These are phyloP conservation scores for Podaxis sp. DNA, from an alignment of 768 basidiomycete genomes.

Conservation along the genomic window DNA sequence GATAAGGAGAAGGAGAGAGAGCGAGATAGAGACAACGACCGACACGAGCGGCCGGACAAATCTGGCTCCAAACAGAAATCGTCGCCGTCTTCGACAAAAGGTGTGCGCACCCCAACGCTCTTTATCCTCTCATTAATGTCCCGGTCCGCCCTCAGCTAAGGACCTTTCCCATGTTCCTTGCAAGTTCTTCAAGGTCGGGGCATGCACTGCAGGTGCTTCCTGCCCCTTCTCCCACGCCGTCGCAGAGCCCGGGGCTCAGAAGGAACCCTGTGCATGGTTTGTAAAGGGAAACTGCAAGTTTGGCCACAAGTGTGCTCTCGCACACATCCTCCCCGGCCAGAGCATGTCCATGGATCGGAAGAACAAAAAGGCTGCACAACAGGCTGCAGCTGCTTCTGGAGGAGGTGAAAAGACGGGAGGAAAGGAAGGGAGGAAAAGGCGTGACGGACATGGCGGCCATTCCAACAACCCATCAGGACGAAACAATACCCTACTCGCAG, in stretches of 20 bases:
- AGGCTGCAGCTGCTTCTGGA: slow-evolving; percentile 41
- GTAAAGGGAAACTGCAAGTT: slow-evolving; percentile 85
- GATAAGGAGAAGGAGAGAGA: slow-evolving; percentile 25
- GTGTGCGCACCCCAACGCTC: slow-evolving; percentile 12
- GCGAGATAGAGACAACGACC: slow-evolving; percentile 19
- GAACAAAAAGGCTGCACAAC: slow-evolving; percentile 90
- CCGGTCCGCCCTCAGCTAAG: slow-evolving; percentile 47
- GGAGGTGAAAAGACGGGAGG: slow-evolving; percentile 27
- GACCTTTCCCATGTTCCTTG: slow-evolving; percentile 96
- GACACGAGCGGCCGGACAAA: slow-evolving; percentile 20
- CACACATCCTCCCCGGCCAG: slow-evolving; percentile 92
- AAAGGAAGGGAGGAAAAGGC: slow-evolving; percentile 28
- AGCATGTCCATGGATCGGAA: slow-evolving; percentile 94
- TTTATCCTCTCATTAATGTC: not conserved
- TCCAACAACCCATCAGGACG: slow-evolving; percentile 17
- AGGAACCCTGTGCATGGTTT: slow-evolving; percentile 85
- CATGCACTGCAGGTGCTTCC: slow-evolving; percentile 88
- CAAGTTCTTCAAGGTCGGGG: slow-evolving; percentile 94
- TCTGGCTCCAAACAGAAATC: slow-evolving; percentile 24
- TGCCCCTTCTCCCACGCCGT: slow-evolving; percentile 91
- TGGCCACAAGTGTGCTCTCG: slow-evolving; percentile 82
- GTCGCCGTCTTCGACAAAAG: slow-evolving; percentile 23
- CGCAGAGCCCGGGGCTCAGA: slow-evolving; percentile 71
- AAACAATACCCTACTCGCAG: slow-evolving; percentile 39
- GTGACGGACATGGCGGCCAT: slow-evolving; percentile 23